These are phyloP conservation scores for Magnusiomyces suaveolens DNA, from an alignment of 1,139 yeast species.

Conservation along the genomic window DNA sequence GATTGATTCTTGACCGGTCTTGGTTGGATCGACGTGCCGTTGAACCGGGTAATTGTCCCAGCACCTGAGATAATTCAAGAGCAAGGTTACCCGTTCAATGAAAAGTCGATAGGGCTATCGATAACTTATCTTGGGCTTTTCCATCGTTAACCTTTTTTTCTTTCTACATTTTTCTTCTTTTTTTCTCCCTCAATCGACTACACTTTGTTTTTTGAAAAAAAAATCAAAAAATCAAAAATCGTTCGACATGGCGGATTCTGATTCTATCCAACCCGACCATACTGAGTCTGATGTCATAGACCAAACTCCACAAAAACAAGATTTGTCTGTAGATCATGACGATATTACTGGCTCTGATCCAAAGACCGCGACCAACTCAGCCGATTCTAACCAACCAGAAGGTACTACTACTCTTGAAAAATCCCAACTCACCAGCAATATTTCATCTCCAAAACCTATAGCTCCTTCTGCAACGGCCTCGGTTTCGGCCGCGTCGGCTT, in stretches of 20 bases:
- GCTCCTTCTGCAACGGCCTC: background rate
- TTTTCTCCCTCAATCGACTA: background rate
- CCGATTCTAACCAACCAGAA: background rate
- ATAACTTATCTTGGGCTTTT: background rate
- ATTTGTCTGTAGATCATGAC: background rate
- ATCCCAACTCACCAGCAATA: background rate
- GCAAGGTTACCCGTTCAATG: background rate
- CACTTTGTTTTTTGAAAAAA: too few relatives aligned
- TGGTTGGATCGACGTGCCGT: too few relatives aligned
- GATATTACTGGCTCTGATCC: background rate
- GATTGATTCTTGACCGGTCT: too few relatives aligned
- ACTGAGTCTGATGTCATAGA: background rate
- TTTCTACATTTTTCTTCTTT: background rate
- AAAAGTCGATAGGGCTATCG: background rate
- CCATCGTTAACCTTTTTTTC: background rate
- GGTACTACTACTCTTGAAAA: background rate
- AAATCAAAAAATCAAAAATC: background rate
- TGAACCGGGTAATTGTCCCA: too few relatives aligned
- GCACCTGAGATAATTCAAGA: background rate
- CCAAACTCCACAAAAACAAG: background rate
- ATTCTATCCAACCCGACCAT: background rate
- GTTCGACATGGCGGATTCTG: background rate
- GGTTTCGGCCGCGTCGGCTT: background rate
- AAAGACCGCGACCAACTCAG: background rate
- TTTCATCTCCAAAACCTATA: background rate